Evolutionary conservation across 768 basidiomycete species (phyloP).

Genomic region (Pleurotus tuoliensis): DNA sequence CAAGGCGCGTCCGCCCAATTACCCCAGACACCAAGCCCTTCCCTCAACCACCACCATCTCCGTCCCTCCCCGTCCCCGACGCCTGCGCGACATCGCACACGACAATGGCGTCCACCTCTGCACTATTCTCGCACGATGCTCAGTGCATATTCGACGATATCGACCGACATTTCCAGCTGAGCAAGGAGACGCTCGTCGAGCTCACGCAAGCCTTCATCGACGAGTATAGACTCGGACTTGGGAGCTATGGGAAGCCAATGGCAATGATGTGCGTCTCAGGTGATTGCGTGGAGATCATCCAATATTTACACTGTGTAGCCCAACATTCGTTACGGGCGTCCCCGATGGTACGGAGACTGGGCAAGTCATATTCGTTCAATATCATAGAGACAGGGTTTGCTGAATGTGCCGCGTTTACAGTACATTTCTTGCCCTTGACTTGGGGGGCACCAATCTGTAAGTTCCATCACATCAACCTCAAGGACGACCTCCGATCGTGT

Average conservation of each 20-base stretch:
- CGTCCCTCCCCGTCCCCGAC: neutral
- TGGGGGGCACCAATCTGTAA: conserved; percentile 97
- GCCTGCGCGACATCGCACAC: neutral
- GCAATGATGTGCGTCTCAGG: conserved; percentile 79
- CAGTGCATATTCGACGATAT: conserved; percentile 59
- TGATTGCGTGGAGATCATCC: neutral
- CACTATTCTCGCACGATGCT: conserved; percentile 35
- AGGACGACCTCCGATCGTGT: conserved; percentile 9
- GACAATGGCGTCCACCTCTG: conserved; percentile 40
- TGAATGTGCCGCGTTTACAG: conserved; percentile 32
- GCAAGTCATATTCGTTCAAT: conserved; percentile 37
- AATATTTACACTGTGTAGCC: conserved; percentile 44
- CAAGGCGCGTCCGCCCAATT: neutral
- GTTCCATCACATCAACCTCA: conserved; percentile 21
- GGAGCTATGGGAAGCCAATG: conserved; percentile 72
- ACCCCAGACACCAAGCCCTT: neutral
- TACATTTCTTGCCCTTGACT: conserved; percentile 93
- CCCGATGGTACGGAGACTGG: conserved; percentile 94
- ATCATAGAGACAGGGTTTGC: neutral
- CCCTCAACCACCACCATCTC: conserved; percentile 16
- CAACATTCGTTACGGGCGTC: conserved; percentile 92
- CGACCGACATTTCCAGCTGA: conserved; percentile 69
- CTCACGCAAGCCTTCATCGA: conserved; percentile 78
- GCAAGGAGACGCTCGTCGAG: conserved; percentile 52
- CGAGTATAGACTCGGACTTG: conserved; percentile 75